phyloP scores from a whole-genome alignment of 2,329 filamentous ascomycete genomes.

The Colletotrichum endophyticum region DNA sequence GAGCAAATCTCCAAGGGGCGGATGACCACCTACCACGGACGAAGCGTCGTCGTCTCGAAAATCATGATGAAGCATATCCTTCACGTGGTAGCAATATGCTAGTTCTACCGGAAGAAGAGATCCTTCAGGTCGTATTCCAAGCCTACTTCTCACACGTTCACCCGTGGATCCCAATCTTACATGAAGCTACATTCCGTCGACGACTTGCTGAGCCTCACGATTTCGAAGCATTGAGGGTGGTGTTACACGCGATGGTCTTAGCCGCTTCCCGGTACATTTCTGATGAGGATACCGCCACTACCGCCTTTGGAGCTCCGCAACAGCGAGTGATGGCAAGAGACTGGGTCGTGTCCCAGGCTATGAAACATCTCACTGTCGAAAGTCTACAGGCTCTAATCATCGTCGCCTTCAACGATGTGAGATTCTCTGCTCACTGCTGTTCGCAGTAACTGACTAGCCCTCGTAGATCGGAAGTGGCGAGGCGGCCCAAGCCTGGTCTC shows the following conservation, averaged over 20 bases:
- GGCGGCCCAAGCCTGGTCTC: constrained; percentile 29
- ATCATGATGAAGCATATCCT: background rate
- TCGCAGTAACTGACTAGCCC: background rate
- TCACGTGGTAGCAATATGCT: background rate
- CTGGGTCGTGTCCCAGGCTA: constrained; percentile 31
- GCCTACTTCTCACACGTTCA: constrained; percentile 40
- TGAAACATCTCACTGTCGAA: constrained; percentile 37
- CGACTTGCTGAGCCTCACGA: constrained; percentile 26
- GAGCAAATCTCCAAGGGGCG: background rate
- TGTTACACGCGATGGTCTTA: constrained; percentile 39
- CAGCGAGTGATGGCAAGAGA: constrained; percentile 3
- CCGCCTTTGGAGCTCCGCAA: background rate
- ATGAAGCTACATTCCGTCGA: constrained; percentile 32
- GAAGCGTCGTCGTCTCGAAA: background rate
- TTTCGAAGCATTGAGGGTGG: constrained; percentile 27
- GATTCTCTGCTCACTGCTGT: constrained; percentile 21
- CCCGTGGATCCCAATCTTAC: constrained; percentile 43
- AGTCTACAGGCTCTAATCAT: constrained; percentile 40
- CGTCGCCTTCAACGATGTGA: constrained; percentile 39
- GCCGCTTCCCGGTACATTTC: constrained; percentile 29
- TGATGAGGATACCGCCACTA: constrained; percentile 23
- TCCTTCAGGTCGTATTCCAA: constrained; percentile 29
- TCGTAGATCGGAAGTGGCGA: constrained; percentile 34
- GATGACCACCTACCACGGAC: background rate
- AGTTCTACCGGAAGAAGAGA: constrained; percentile 3